A percentile compares a stretch with the other conserved stretches of the same genome.
These are phyloP conservation scores for Dendrostoma leiphaemia DNA, from an alignment of 2,329 filamentous ascomycete genomes.

Conservation along the genomic window DNA sequence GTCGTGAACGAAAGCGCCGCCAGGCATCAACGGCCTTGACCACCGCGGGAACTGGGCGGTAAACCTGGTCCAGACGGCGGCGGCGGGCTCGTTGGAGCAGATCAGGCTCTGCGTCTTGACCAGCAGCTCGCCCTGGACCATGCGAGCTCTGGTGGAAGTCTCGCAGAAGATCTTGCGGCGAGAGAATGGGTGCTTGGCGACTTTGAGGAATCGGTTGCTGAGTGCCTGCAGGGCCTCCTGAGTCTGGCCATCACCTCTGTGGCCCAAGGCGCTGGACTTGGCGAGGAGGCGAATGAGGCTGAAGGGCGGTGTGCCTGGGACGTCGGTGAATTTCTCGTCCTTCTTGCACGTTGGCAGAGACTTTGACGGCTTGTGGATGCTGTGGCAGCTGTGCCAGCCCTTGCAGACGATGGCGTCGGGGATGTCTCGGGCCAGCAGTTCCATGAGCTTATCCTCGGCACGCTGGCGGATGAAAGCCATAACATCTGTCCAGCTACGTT, in stretches of 20 bases:
- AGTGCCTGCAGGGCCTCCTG: background rate
- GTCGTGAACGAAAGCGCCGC: background rate
- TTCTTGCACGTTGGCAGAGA: background rate
- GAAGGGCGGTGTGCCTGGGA: background rate
- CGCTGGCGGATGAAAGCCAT: too few species aligned
- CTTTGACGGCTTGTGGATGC: background rate
- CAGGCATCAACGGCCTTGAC: background rate
- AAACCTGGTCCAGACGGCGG: background rate
- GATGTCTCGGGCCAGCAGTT: background rate
- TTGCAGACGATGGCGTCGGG: background rate
- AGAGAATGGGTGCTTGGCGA: background rate
- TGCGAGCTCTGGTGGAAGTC: background rate
- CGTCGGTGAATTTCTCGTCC: background rate
- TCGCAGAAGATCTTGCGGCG: background rate
- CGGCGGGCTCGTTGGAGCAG: background rate
- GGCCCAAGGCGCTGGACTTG: background rate
- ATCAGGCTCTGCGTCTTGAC: background rate
- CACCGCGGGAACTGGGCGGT: background rate
- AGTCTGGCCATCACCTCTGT: background rate
- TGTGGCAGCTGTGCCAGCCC: background rate
- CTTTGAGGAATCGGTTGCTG: background rate
- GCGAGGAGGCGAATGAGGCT: background rate
- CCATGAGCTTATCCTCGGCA: background rate
- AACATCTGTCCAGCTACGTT: too few species aligned
- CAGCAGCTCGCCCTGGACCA: constrained; percentile 1